Base-by-base conservation (phyloP, 495 filamentous ascomycete genomes). In the Trichoderma virens region DNA sequence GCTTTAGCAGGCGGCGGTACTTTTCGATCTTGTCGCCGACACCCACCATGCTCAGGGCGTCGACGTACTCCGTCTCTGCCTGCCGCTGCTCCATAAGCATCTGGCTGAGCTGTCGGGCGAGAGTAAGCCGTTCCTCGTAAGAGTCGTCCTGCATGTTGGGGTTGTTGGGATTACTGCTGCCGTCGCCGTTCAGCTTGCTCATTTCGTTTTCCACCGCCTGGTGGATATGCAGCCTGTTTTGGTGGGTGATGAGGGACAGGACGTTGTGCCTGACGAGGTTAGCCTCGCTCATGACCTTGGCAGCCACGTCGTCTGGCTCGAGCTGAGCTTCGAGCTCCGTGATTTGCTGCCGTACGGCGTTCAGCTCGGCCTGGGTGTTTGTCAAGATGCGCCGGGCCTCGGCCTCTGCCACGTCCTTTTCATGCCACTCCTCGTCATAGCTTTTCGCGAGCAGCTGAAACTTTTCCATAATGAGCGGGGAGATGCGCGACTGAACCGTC, bases 361-460 rank as follows among this genome's bases (percentile, higher is more conserved):
- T 75, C 16, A 86, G 70, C 68, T 89, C 86, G 9, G 74, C 79
- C 39, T 82, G 75, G 4, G 84, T 79, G 64, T 80, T 81, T 27
- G 66, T 67, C 11, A 85, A 72, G 59, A 88, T 81, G 5, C 84
- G 79, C 47, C 80, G 74, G 3, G 85, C 84, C 59, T 88, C 86
- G 32, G 71, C 74, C 56, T 83, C 77, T 27, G 84, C 84, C 16
- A 78, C 76, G 38, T 87, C 81, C 67, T 83, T 85, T 66, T 87
- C 83, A 23, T 77, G 77, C 64, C 85, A 77, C 69, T 88, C 85
- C 25, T 77, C 77, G 35, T 89, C 86, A 66, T 85, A 85, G 34
- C 79, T 82, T 20, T 69, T 66, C 2, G 85, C 85, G 4, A 89
- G 74, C 47, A 80, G 77, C 62, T 82, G 76, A 67, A 83, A 80